Evolutionary conservation across 495 filamentous ascomycete genomes (phyloP).

Genomic region (Tirmania nivea): DNA sequence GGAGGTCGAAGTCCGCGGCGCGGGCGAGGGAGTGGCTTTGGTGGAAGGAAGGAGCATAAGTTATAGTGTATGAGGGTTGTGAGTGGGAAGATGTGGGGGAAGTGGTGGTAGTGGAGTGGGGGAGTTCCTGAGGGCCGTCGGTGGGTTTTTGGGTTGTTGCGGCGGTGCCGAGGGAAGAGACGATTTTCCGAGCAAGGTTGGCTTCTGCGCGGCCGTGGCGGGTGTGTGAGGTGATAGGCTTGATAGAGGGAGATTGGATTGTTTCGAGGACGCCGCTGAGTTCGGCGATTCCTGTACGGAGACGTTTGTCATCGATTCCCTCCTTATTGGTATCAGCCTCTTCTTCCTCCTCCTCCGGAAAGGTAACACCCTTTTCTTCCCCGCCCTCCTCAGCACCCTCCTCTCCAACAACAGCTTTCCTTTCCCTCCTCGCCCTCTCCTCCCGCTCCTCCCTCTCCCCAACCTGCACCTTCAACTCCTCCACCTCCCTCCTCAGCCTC

Average conservation of each 20-base stretch:
- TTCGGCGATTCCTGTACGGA: background rate
- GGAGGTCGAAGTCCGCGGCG: conserved; percentile 68
- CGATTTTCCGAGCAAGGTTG: conserved; percentile 9
- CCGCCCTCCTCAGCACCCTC: conserved; percentile 14
- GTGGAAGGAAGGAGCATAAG: conserved; percentile 34
- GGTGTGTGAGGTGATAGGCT: background rate
- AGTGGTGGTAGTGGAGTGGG: background rate
- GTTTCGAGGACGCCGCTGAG: background rate
- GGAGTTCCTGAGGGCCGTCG: background rate
- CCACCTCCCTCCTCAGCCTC: conserved; percentile 51
- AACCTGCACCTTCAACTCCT: conserved; percentile 53
- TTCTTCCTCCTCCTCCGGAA: background rate
- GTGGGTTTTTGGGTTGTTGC: conserved; percentile 6
- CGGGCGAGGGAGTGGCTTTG: conserved; percentile 48
- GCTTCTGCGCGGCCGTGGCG: background rate
- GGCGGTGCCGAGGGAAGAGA: conserved; percentile 6
- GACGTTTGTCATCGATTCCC: background rate
- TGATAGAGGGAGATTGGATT: background rate
- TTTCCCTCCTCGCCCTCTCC: conserved; percentile 5
- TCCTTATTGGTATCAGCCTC: background rate
- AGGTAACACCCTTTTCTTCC: background rate
- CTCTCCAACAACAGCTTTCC: conserved; percentile 10
- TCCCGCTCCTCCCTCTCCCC: conserved; percentile 27
- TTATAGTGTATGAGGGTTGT: conserved; percentile 29
- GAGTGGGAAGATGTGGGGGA: background rate